Conservation (phyloP, 2,329 filamentous ascomycete species). For the Rugonectria rugulosa region DNA sequence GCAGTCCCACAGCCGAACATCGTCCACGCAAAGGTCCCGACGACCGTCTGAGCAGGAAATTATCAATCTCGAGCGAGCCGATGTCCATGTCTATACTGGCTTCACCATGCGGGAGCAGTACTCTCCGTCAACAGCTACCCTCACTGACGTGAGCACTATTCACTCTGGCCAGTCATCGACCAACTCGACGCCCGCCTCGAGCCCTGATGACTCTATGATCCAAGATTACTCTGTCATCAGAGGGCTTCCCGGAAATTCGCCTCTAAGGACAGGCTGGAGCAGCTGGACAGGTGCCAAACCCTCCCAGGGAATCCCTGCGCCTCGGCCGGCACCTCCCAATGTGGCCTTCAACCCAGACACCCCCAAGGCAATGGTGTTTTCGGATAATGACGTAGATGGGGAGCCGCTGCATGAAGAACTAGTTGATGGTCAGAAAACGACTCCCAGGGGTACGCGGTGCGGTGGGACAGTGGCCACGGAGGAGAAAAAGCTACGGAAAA, state of each 20-base stretch:
- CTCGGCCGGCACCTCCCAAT: conserved; percentile 20
- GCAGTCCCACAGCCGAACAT: conserved; percentile 5
- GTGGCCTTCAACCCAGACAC: conserved; percentile 39
- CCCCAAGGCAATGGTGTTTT: conserved; percentile 39
- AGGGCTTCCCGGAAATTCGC: no score
- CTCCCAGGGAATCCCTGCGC: conserved; percentile 17
- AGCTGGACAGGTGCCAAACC: no score
- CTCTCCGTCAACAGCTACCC: no score
- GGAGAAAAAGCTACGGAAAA: no score
- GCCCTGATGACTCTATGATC: no score
- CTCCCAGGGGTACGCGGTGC: no score
- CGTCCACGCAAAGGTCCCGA: not conserved
- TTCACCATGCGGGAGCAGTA: no score
- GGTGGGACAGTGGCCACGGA: no score
- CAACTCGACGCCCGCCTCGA: no score
- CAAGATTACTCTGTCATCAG: no score
- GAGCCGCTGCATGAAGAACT: conserved; percentile 8
- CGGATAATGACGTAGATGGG: conserved; percentile 8
- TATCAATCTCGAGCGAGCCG: not conserved
- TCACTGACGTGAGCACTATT: not conserved
- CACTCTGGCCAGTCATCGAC: not conserved
- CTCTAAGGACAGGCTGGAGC: no score
- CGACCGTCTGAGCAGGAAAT: not conserved
- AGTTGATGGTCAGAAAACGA: not conserved
- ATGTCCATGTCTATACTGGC: no score